Evolutionary conservation across 2,329 filamentous ascomycete genomes (phyloP), one percentile per base, ranked within the genome.

Genomic region (Alternaria viburni): DNA sequence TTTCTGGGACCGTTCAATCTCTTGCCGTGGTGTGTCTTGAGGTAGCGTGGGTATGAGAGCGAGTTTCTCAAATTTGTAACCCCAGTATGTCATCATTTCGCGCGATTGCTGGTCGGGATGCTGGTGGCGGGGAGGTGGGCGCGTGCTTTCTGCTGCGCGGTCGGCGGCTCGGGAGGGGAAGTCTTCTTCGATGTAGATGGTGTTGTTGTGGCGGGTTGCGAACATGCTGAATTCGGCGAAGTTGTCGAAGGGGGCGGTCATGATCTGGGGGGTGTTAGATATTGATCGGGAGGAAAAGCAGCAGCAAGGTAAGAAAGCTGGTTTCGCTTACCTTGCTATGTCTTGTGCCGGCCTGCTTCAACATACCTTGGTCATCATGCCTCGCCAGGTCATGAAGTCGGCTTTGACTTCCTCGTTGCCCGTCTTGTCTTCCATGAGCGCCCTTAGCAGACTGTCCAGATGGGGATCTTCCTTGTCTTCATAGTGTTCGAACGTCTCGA

Each of bases 11-110:
- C 81, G 83, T 76, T 97, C 94, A 66, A 99, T 97, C 62, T 90
- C 88, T 1, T 92, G 90, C 59, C 92, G 88, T 1, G 89, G 83
- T 0, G 88, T 90, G 60, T 91, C 87, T 90, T 93, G 96, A 89
- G 94, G 97, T 1, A 90, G 87, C 3, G 85, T 82, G 3, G 92
- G 90, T 5, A 98, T 82, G 2, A 96, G 90, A 7, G 90, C 89
- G 2, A 99, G 81, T 0, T 93, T 91, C 80, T 99, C 96, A 74
- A 99, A 99, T 78, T 99, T 99, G 83, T 99, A 99, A 36, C 95
- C 95, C 95, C 95, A 98, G 76, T 90, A 99, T 54, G 90, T 89
- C 93, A 97, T 97, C 67, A 94, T 84, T 61, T 96, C 91, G 54
- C 91, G 89, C 0, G 92, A 87, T 76, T 85, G 83, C 74, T 84